Conservation (phyloP, 2,329 filamentous ascomycete genomes). For the Calonectria pseudoreteaudii region DNA sequence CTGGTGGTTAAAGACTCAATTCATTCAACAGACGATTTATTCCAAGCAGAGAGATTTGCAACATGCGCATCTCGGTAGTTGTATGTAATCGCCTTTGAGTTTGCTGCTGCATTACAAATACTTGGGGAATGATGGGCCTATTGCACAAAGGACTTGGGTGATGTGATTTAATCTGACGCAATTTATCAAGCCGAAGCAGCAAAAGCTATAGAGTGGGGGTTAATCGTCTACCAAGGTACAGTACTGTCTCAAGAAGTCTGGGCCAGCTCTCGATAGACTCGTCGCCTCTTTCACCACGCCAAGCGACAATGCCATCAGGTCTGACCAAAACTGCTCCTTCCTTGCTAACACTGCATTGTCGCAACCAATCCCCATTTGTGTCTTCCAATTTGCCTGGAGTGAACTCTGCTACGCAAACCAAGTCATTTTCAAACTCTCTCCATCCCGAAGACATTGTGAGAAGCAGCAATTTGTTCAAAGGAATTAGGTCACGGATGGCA, state of each 20-base stretch:
- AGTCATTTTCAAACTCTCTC: neutral
- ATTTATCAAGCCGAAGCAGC: neutral
- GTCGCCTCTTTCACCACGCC: neutral
- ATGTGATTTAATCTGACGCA: neutral
- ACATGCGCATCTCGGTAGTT: no score
- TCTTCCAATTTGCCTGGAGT: neutral
- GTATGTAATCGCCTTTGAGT: no score
- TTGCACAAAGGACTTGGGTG: no score
- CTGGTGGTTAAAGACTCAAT: no score
- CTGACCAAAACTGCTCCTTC: conserved; percentile 6
- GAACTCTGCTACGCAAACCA: neutral
- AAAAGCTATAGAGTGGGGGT: neutral
- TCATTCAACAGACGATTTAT: no score
- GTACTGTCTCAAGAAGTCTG: neutral
- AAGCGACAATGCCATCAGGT: conserved; percentile 7
- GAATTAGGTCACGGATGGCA: conserved; percentile 11
- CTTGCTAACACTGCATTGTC: neutral
- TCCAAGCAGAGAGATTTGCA: no score
- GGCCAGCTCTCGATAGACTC: neutral
- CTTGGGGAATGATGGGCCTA: no score
- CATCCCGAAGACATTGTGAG: conserved; percentile 1
- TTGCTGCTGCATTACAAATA: no score
- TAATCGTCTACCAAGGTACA: neutral
- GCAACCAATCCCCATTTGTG: neutral
- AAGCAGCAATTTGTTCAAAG: conserved; percentile 8